Evolutionary conservation across 257 asterid genomes (phyloP).

Genomic region (Orobanche coerulescens): DNA sequence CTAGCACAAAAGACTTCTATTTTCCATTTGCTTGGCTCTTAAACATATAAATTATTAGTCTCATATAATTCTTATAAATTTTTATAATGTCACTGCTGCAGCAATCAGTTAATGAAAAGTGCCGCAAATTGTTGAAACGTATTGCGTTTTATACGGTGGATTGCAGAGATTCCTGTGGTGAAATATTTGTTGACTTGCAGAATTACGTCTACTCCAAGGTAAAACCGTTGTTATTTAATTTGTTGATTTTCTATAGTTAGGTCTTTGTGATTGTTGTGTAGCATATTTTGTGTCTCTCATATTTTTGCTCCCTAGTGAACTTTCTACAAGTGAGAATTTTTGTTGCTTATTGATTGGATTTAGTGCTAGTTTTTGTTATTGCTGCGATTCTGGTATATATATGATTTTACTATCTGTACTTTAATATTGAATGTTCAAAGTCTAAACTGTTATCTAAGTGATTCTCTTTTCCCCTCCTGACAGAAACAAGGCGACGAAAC

Average conservation of each 20-base stretch:
- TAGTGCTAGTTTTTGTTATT: slow-evolving; percentile 12
- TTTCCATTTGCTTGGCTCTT: slow-evolving; percentile 9
- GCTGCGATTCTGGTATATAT: neutral
- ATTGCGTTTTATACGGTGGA: slow-evolving; percentile 82
- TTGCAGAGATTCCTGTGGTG: slow-evolving; percentile 93
- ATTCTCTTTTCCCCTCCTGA: slow-evolving; percentile 17
- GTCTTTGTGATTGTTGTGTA: neutral
- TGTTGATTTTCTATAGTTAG: neutral
- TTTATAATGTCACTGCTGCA: slow-evolving; percentile 31
- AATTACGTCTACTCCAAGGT: slow-evolving; percentile 76
- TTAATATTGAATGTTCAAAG: neutral
- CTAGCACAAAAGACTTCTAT: neutral
- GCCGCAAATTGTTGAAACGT: slow-evolving; percentile 72
- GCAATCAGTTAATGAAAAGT: slow-evolving; percentile 78
- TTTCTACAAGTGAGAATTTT: neutral
- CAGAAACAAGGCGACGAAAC: slow-evolving; percentile 72
- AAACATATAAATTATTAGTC: neutral
- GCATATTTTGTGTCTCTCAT: neutral
- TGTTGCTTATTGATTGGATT: slow-evolving; percentile 5
- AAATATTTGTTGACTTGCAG: slow-evolving; percentile 94
- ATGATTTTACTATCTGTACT: neutral
- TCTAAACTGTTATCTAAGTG: slow-evolving; percentile 14
- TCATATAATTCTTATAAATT: neutral
- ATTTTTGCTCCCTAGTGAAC: slow-evolving; percentile 14
- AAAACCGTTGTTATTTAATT: neutral